phyloP scores from a whole-genome alignment of 73 alveolate genomes.

The Blepharisma japonicum region DNA sequence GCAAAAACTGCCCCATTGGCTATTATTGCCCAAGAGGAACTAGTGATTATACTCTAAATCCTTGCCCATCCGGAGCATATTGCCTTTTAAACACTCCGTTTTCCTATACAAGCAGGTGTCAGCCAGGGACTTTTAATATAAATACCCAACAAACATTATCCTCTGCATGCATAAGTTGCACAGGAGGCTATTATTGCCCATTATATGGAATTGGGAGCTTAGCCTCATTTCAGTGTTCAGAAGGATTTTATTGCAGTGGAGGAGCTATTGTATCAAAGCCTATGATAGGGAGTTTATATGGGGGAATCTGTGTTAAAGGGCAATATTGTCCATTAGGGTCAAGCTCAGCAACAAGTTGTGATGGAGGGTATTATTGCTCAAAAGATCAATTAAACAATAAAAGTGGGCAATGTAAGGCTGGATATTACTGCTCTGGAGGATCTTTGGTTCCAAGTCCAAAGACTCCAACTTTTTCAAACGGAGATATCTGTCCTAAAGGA shows the following conservation, averaged over 20 bases:
- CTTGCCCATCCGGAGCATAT: slow-evolving; percentile 53
- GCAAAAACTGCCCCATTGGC: slow-evolving; percentile 31
- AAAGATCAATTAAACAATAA: slow-evolving; percentile 15
- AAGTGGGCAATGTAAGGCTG: slow-evolving; percentile 40
- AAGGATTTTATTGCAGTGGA: slow-evolving; percentile 54
- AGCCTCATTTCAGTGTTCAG: slow-evolving; percentile 42
- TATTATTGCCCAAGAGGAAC: slow-evolving; percentile 41
- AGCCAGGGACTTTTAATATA: slow-evolving; percentile 37
- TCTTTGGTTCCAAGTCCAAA: slow-evolving; percentile 39
- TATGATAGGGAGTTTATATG: background rate
- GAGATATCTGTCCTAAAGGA: slow-evolving; percentile 48
- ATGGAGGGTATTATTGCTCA: slow-evolving; percentile 47
- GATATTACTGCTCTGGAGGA: slow-evolving; percentile 53
- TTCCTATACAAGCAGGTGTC: slow-evolving; percentile 50
- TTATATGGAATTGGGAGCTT: slow-evolving; percentile 24
- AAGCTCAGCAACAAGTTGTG: slow-evolving; percentile 37
- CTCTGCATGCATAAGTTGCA: slow-evolving; percentile 5
- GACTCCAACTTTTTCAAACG: background rate
- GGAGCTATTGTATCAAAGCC: slow-evolving; percentile 47
- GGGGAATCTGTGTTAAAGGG: slow-evolving; percentile 51
- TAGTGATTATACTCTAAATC: slow-evolving; percentile 37
- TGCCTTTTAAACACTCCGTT: slow-evolving; percentile 40
- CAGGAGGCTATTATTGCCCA: slow-evolving; percentile 28
- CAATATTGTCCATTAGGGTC: slow-evolving; percentile 43
- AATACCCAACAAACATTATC: slow-evolving; percentile 28